Base-by-base conservation (phyloP, 768 basidiomycete species). In the Rhizopogon rudus region DNA sequence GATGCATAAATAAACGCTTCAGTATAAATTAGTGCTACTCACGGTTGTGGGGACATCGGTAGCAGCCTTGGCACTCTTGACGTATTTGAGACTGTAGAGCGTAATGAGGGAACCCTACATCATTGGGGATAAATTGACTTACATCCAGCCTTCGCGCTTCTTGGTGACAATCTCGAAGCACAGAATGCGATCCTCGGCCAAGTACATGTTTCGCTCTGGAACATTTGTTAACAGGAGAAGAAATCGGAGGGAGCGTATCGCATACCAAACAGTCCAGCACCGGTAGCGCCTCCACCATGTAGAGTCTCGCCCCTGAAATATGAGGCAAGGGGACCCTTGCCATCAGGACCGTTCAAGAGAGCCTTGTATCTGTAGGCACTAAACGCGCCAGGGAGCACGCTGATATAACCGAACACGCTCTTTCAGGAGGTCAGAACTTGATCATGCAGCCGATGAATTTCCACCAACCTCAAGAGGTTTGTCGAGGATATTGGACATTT, bases 141-240 rank as follows among this genome's bases (percentile, higher is more conserved):
- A 87, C 88, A 83, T 76, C 91, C 90, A 87, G 53, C 82, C 85
- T 72, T 91, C 89, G 20, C 75, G 76, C 70, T 90, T 91, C 79
- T 92, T 94, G 10, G 91, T 92, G 22, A 93, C 91, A 51, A 95
- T 91, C 67, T 95, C 93, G 69, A 94, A 95, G 71, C 93, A 95
- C 42, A 94, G 75, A 63, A 94, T 94, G 75, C 90, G 84, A 76
- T 91, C 86, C 66, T 93, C 91, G 20, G 91, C 91, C 56, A 93
- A 83, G 67, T 93, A 94, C 88, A 93, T 94, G 75, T 93, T 94
- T 41, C 91, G 80, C 71, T 92, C 81, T 74, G 67, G 46, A 31
- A 59, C 57, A 14, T 6, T 3, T 40, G 33, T 58, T 46, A 53
- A 51, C 16, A 41, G 13, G 14, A 6, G 5, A 28, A 25, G 7